phyloP scores from a whole-genome alignment of 805 yeast genomes.

The Teunomyces atbi region DNA sequence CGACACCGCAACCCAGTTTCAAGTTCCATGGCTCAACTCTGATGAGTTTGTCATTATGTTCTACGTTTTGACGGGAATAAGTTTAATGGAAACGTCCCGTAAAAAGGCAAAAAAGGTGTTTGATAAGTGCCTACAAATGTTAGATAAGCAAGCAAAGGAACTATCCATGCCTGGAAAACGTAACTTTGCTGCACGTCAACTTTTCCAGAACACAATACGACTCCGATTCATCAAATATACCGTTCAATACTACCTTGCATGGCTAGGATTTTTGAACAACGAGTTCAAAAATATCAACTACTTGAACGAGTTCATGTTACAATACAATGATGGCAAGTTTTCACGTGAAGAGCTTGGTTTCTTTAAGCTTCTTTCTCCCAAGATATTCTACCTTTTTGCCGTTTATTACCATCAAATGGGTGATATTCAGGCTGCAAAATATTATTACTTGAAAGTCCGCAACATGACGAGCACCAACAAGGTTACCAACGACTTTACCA shows the following conservation, averaged over 20 bases:
- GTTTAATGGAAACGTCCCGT: conserved; percentile 35
- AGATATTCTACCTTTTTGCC: conserved; percentile 40
- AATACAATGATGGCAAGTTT: conserved; percentile 35
- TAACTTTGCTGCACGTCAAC: conserved; percentile 16
- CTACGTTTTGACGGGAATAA: conserved; percentile 43
- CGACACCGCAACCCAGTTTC: conserved; percentile 14
- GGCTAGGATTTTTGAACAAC: conserved; percentile 33
- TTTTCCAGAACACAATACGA: conserved; percentile 24
- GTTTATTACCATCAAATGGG: conserved; percentile 37
- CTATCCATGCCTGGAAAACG: conserved; percentile 7
- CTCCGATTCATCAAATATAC: conserved; percentile 27
- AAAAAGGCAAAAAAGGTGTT: conserved; percentile 36
- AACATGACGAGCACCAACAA: conserved; percentile 11
- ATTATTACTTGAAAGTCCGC: conserved; percentile 37
- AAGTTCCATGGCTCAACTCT: conserved; percentile 41
- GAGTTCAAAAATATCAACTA: conserved; percentile 21
- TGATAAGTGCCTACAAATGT: conserved; percentile 31
- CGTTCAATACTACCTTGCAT: conserved; percentile 34
- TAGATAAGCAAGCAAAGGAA: conserved; percentile 23
- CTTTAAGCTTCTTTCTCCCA: conserved; percentile 32
- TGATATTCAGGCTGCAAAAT: conserved; percentile 35
- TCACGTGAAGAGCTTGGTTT: conserved; percentile 40
- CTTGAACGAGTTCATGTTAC: conserved; percentile 32
- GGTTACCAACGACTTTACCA: neutral
- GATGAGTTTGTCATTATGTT: conserved; percentile 42